These are phyloP conservation scores for Colletotrichum tropicicola DNA, from an alignment of 2,329 filamentous ascomycete species.

Conservation along the genomic window DNA sequence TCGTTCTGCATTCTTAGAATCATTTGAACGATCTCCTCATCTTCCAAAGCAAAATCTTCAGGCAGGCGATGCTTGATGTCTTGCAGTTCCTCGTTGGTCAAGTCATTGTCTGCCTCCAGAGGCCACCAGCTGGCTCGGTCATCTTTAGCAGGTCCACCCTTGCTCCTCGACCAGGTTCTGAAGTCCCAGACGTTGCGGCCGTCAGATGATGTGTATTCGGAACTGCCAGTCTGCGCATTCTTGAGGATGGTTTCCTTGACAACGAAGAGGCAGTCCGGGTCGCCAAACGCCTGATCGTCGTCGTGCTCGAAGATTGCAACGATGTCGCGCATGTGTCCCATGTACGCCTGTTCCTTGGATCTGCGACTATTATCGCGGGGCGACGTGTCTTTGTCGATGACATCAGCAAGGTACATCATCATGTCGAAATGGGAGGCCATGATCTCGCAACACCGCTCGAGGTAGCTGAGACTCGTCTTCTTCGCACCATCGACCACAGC, in stretches of 20 bases:
- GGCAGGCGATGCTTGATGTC: not conserved
- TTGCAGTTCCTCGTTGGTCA: not conserved
- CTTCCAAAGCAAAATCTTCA: not conserved
- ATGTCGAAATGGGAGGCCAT: conserved; percentile 33
- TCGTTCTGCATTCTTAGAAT: not conserved
- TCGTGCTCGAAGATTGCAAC: conserved; percentile 2
- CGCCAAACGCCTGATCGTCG: not conserved
- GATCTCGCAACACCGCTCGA: conserved; percentile 7
- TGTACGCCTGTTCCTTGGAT: conserved; percentile 16
- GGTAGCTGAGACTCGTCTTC: not conserved
- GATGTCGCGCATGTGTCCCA: conserved; percentile 23
- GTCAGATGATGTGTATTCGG: too few species aligned
- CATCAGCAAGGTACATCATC: conserved; percentile 29
- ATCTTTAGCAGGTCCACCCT: conserved; percentile 2
- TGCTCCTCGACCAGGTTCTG: not conserved
- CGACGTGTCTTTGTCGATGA: not conserved
- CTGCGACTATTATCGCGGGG: not conserved
- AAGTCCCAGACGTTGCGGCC: not conserved
- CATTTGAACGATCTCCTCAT: not conserved
- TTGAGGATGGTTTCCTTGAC: not conserved
- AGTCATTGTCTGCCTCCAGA: not conserved
- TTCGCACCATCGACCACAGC: not conserved
- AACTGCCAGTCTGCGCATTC: too few species aligned
- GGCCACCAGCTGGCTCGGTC: conserved; percentile 13
- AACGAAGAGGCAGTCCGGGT: not conserved